These are phyloP conservation scores for Pelargonium nanum DNA, from an alignment of 345 rosid genomes.

Conservation along the genomic window DNA sequence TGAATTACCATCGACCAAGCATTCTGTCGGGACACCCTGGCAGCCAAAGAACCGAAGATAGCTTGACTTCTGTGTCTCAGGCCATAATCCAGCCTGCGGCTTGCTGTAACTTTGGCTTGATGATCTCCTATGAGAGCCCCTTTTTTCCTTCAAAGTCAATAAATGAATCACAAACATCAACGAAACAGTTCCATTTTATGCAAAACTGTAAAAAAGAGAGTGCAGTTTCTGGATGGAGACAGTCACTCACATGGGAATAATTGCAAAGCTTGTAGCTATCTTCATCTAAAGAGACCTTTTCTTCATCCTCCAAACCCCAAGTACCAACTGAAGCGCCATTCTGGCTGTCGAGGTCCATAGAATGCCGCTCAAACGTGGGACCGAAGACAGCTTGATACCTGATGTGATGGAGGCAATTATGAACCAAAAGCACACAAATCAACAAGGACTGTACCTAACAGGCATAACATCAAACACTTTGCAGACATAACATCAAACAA, in stretches of 20 bases:
- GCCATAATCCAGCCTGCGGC: constrained; percentile 14
- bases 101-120: constrained; percentile 12
- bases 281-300: constrained; percentile 12
- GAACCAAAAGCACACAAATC: background rate
- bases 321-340: constrained; percentile 17
- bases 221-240: background rate
- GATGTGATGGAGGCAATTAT: background rate
- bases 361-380: constrained; percentile 15
- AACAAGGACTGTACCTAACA: background rate
- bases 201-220: background rate
- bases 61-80: constrained; percentile 20
- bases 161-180: constrained; percentile 7
- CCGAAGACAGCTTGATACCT: constrained; percentile 48
- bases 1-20: constrained; percentile 21
- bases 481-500: background rate
- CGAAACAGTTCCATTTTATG: background rate
- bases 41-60: constrained; percentile 27
- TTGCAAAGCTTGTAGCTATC: constrained; percentile 23
- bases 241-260: constrained; percentile 27
- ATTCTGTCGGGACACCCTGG: constrained; percentile 26
- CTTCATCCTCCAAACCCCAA: constrained; percentile 16
- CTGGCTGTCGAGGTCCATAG: constrained; percentile 13
- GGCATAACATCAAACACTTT: background rate
- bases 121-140: constrained; percentile 14
- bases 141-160: constrained; percentile 23